A percentile compares a stretch with the other conserved stretches of the same genome.
Conservation (phyloP, 371 early-diverging fungal genomes). For the Vairimorpha necatrix region DNA sequence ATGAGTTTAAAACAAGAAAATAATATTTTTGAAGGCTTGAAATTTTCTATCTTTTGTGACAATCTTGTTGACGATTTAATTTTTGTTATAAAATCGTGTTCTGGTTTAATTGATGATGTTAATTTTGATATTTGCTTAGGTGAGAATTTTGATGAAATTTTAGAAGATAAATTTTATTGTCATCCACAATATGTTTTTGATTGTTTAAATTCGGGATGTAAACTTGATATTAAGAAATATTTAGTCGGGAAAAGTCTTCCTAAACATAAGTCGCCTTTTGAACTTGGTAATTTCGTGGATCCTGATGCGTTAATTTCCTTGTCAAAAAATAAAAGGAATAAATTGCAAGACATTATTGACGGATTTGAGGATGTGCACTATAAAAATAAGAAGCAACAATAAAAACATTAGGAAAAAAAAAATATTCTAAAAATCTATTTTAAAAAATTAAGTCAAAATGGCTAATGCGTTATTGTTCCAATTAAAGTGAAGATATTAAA, state of each 20-base stretch:
- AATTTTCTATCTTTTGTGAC: conserved; percentile 31
- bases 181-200: conserved; percentile 61
- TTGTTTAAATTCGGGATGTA: conserved; percentile 23
- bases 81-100: conserved; percentile 16
- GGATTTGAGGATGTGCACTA: conserved; percentile 45
- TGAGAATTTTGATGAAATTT: conserved; percentile 34
- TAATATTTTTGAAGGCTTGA: conserved; percentile 23
- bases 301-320: conserved; percentile 35
- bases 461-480: neutral
- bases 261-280: conserved; percentile 54
- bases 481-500: neutral
- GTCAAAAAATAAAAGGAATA: conserved; percentile 47
- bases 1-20: neutral
- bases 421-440: neutral
- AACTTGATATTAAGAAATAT: conserved; percentile 13
- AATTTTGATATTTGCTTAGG: conserved; percentile 29
- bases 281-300: conserved; percentile 18
- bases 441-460: neutral
- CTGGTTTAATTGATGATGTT: conserved; percentile 12
- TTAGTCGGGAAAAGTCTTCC: conserved; percentile 52
- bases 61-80: conserved; percentile 19
- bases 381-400: neutral
- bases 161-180: conserved; percentile 29
- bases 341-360: conserved; percentile 41
- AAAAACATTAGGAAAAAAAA: too few relatives aligned